phyloP scores from a whole-genome alignment of 1,284 basidiomycete genomes.

The Rhodofomes roseus region DNA sequence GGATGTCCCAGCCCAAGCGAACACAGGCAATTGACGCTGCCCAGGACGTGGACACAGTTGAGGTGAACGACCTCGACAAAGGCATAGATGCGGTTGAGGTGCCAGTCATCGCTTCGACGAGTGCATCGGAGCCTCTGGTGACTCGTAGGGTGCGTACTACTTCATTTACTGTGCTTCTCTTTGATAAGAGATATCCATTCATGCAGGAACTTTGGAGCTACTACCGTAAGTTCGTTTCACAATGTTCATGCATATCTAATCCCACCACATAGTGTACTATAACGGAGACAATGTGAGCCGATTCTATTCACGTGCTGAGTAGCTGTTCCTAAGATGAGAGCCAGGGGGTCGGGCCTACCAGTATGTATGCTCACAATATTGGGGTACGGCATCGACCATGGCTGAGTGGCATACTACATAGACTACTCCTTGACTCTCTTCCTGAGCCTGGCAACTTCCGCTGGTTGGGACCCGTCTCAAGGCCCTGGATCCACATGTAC shows the following conservation, averaged over 20 bases:
- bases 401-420: slow-evolving; percentile 10
- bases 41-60: neutral
- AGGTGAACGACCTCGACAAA: neutral
- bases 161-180: neutral
- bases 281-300: slow-evolving; percentile 63
- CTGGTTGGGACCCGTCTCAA: slow-evolving; percentile 44
- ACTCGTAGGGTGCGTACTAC: slow-evolving; percentile 24
- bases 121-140: slow-evolving; percentile 25
- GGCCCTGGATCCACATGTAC: slow-evolving; percentile 67
- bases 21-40: too few relatives aligned
- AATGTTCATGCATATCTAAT: neutral
- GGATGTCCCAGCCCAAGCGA: too few relatives aligned
- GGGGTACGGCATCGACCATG: too few relatives aligned
- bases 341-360: slow-evolving; percentile 60
- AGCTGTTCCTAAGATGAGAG: neutral
- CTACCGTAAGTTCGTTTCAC: slow-evolving; percentile 48
- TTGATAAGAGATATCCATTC: neutral
- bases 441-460: neutral
- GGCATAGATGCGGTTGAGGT: neutral
- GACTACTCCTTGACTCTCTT: slow-evolving; percentile 43
- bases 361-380: slow-evolving; percentile 20
- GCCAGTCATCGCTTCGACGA: slow-evolving; percentile 12
- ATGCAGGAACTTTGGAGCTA: slow-evolving; percentile 66
- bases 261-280: slow-evolving; percentile 51
- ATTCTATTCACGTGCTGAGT: neutral